Evolutionary conservation across 2,329 filamentous ascomycete genomes (phyloP).

Genomic region (Grosmannia huntii): DNA sequence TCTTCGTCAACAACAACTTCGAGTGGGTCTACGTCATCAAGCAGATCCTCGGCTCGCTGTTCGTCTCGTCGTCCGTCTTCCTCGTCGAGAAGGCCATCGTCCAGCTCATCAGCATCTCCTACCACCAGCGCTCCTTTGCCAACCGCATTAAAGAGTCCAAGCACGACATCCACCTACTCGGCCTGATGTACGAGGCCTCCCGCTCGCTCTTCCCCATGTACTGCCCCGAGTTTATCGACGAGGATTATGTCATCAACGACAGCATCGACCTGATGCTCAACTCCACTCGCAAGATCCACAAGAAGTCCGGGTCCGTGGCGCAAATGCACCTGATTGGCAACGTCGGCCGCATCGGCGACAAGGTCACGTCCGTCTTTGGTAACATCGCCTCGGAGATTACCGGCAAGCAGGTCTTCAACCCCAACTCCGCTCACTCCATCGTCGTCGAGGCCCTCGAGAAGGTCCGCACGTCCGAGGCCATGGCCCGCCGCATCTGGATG

Average conservation of each 20-base stretch:
- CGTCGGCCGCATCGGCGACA: conserved; percentile 75
- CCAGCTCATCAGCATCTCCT: conserved; percentile 73
- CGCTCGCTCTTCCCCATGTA: conserved; percentile 82
- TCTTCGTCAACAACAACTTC: conserved; percentile 30
- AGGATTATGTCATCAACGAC: conserved; percentile 86
- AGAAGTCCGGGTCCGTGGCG: conserved; percentile 48
- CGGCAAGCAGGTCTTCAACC: conserved; percentile 89
- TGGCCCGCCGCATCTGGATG: conserved; percentile 95
- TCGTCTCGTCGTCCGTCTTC: conserved; percentile 57
- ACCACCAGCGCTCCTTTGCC: conserved; percentile 74
- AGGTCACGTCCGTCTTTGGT: conserved; percentile 84
- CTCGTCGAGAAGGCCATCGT: conserved; percentile 68
- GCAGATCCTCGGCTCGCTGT: conserved; percentile 51
- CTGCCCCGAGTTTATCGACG: conserved; percentile 78
- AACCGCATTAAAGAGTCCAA: conserved; percentile 82
- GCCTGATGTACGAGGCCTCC: conserved; percentile 82
- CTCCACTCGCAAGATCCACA: conserved; percentile 17
- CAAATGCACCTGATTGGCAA: conserved; percentile 67
- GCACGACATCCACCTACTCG: conserved; percentile 67
- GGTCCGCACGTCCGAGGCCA: conserved; percentile 70
- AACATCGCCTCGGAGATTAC: conserved; percentile 92
- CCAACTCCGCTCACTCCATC: conserved; percentile 78
- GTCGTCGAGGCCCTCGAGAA: conserved; percentile 84
- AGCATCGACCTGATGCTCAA: conserved; percentile 57
- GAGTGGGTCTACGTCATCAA: conserved; percentile 46